Evolutionary conservation across 139 green algal species (phyloP).

Genomic region (Astrephomene gubernaculifera): DNA sequence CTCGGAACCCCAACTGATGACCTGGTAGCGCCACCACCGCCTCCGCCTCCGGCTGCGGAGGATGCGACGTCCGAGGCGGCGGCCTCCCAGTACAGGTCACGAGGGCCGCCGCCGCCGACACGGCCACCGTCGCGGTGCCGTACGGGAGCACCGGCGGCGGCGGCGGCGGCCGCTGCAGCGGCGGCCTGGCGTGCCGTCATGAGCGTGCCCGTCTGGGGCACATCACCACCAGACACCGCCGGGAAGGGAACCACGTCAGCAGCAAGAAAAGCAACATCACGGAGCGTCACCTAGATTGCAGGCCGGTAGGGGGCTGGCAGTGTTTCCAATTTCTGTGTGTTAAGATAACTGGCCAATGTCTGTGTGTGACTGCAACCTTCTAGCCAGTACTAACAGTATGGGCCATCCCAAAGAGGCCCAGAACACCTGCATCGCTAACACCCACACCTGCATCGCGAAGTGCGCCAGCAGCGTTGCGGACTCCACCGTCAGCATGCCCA

Average conservation of each 20-base stretch:
- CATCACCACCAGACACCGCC: too few species aligned
- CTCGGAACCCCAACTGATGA: too few species aligned
- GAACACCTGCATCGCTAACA: too few species aligned
- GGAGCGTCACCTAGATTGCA: too few species aligned
- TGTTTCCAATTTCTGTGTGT: too few species aligned
- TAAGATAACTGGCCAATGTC: too few species aligned
- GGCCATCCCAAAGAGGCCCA: too few species aligned
- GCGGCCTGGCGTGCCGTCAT: slow-evolving; percentile 29
- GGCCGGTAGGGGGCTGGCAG: too few species aligned
- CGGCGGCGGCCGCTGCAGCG: not conserved
- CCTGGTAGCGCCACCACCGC: not conserved
- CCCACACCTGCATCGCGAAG: slow-evolving; percentile 52
- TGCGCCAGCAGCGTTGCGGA: slow-evolving; percentile 56
- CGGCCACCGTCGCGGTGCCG: not conserved
- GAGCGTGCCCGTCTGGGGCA: slow-evolving; percentile 34
- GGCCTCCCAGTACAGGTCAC: not conserved
- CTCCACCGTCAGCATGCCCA: slow-evolving; percentile 59
- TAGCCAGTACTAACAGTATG: too few species aligned
- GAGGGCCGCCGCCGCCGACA: not conserved
- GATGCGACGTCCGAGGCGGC: slow-evolving; percentile 5
- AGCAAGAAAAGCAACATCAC: too few species aligned
- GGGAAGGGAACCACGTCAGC: too few species aligned
- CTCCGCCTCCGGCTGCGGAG: not conserved
- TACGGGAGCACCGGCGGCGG: not conserved
- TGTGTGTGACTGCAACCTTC: too few species aligned